phyloP scores from a whole-genome alignment of 1,139 yeast genomes.

The Hemisphaericaspora xylanilytica region DNA sequence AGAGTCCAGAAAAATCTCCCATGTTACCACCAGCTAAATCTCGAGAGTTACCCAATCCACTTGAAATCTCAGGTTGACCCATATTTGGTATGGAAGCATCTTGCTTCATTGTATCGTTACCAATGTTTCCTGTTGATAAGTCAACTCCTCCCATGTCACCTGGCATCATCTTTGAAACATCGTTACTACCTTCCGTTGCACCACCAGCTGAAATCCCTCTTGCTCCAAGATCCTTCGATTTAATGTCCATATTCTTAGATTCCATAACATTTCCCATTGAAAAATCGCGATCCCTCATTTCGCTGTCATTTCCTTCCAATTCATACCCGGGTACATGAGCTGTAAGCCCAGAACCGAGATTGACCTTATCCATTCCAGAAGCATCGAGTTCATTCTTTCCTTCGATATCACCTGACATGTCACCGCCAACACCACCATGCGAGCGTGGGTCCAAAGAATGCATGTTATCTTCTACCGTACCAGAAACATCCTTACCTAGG shows the following conservation, averaged over 20 bases:
- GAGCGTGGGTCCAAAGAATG: too few relatives aligned
- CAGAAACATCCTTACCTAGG: not conserved
- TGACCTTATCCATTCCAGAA: not conserved
- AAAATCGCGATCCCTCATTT: too few relatives aligned
- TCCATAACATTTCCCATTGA: too few relatives aligned
- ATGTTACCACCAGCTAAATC: not conserved
- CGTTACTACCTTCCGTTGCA: too few relatives aligned
- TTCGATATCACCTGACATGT: not conserved
- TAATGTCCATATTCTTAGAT: too few relatives aligned
- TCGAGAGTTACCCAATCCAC: not conserved
- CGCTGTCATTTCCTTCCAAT: constrained; percentile 3
- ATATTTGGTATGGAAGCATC: constrained; percentile 28
- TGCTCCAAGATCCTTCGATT: too few relatives aligned
- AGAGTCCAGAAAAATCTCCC: not conserved
- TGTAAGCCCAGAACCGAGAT: constrained; percentile 5
- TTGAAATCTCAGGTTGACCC: not conserved
- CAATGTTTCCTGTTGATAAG: constrained; percentile 40
- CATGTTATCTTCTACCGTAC: not conserved
- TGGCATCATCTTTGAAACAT: too few relatives aligned
- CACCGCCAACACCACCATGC: too few relatives aligned
- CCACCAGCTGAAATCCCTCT: too few relatives aligned
- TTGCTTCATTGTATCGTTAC: constrained; percentile 34
- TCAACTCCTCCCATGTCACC: too few relatives aligned
- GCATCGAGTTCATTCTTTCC: not conserved
- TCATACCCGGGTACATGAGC: constrained; percentile 7